Base-by-base conservation (phyloP, 805 yeast genomes). In the Kazachstania kunashirensis region DNA sequence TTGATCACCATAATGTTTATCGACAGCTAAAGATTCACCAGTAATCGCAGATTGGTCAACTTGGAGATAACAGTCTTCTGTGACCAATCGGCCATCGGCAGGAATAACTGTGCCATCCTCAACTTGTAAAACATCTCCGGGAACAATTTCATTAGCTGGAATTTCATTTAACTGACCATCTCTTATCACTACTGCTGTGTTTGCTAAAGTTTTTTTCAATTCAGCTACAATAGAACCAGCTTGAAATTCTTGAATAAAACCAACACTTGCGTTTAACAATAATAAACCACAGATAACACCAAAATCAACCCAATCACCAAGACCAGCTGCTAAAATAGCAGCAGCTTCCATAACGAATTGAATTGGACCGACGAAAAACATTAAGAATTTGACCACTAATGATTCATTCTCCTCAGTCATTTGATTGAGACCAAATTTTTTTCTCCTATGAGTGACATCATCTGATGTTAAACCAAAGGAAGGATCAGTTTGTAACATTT, bases 261-360 rank as follows among this genome's bases (percentile, higher is more conserved):
- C 96, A 63, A 86, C 96, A 56, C 70, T 68, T 48, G 96, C 96
- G 68, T 86, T 86, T 62, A 86, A 76, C 65, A 79, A 52, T 53
- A 86, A 72, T 54, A 86, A 70, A 67, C 81, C 96, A 66, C 84
- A 77, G 62, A 86, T 86, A 62, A 86, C 96, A 77, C 96, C 96
- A 73, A 86, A 86, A 76, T 86, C 96, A 59, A 86, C 95, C 96
- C 96, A 86, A 71, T 88, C 96, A 69, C 83, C 84, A 55, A 84
- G 73, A 79, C 95, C 95, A 49, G 94, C 95, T 59, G 95, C 95
- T 65, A 84, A 71, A 48, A 84, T 75, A 53, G 95, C 95, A 57
- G 95, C 95, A 59, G 89, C 94, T 70, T 84, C 95, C 95, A 84
- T 84, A 59, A 84, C 95, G 77, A 85, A 85, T 71, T 84, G 95